Base-by-base conservation (phyloP, 75 land plant genomes). In the Sequoia sempervirens region DNA sequence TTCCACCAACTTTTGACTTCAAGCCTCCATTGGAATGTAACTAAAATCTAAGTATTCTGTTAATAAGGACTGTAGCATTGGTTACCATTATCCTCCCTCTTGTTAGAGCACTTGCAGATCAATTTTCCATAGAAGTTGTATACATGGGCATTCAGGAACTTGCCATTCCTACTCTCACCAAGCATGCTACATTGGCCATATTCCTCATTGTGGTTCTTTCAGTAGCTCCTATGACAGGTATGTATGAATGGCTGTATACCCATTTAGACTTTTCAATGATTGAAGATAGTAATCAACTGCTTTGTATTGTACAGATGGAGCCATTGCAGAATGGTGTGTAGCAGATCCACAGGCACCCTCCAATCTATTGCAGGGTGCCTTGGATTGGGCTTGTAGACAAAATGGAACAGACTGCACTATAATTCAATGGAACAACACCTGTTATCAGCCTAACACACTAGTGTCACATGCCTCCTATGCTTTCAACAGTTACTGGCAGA, bases 401-500 rank as follows among this genome's bases (percentile, higher is more conserved):
- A 37, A 3, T n/a, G 73, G 79, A 6, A 88, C 85, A 7, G 82
- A 89, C 74, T 89, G 90, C 83, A 18, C 79, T 38, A 26, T 79
- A 34, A 89, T 86, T 75, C 90, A 89, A 32, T 75, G 47, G 18
- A 87, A 84, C 17, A 0, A 79, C 50, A 30, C 82, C 32, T 89
- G 90, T 66, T 89, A 86, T 82, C 69, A 28, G 18, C 90, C 90
- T 20, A 82, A 89, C 83, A 89, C 80, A 11, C 52, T 89, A 14
- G 36, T 32, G 13, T 58, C 85, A n/a, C 90, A 86, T 74, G 90
- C 90, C n/a, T 84, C 88, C 38, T 89, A 86, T 84, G 89, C 89
- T 14, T 88, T 87, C 82, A 88, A 88, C 82, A 83, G 76, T 37
- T 88, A 88, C 82, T 86, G 53, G 68, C 72, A 80, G 34, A 83